Conservation (phyloP, 768 basidiomycete species). For the Hygrophorus russula region DNA sequence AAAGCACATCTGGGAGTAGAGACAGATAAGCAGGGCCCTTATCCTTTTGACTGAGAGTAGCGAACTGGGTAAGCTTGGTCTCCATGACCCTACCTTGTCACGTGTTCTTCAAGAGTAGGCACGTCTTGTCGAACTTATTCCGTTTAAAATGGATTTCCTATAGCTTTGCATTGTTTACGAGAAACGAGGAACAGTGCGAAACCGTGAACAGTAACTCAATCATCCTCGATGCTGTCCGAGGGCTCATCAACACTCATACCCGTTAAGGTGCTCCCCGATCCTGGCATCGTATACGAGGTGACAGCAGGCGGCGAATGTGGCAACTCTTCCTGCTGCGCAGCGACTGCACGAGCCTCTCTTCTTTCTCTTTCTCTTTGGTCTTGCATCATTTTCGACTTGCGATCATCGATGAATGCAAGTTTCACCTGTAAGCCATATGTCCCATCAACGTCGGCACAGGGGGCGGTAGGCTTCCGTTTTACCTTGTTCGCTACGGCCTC, state of each 20-base stretch:
- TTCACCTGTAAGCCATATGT: constrained; percentile 41
- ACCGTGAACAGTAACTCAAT: too few relatives aligned
- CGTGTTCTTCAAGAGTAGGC: background rate
- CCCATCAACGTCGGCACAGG: background rate
- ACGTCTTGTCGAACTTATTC: too few relatives aligned
- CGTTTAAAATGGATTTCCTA: too few relatives aligned
- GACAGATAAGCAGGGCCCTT: constrained; percentile 67
- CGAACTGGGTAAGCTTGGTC: constrained; percentile 48
- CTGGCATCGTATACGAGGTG: constrained; percentile 21
- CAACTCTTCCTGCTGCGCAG: constrained; percentile 9
- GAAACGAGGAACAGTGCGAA: background rate
- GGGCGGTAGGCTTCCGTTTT: constrained; percentile 1
- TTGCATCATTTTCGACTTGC: constrained; percentile 39
- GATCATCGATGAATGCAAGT: constrained; percentile 70
- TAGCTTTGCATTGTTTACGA: too few relatives aligned
- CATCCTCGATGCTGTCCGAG: constrained; percentile 4
- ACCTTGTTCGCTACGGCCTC: constrained; percentile 49
- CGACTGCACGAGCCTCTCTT: constrained; percentile 27
- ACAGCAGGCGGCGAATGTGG: background rate
- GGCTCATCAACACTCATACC: constrained; percentile 11
- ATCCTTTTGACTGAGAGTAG: constrained; percentile 69
- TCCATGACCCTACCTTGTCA: constrained; percentile 30
- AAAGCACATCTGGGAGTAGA: constrained; percentile 56
- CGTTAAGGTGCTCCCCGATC: constrained; percentile 23
- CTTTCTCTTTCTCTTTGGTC: constrained; percentile 52